Conservation (phyloP, 371 early-diverging fungal genomes). For the Mucor saturninus region DNA sequence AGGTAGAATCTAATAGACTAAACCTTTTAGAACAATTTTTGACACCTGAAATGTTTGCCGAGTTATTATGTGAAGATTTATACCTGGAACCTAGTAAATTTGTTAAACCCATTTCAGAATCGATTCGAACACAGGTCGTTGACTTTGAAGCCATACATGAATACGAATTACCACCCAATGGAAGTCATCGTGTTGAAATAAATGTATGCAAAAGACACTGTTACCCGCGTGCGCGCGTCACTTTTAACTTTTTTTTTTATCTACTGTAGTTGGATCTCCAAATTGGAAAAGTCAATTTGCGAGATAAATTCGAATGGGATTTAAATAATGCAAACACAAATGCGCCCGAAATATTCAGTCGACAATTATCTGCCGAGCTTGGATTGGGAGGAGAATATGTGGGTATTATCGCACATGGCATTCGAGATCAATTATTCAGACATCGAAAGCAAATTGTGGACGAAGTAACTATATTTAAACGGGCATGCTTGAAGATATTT, state of each 20-base stretch:
- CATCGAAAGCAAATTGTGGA: conserved; percentile 72
- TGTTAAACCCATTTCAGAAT: conserved; percentile 74
- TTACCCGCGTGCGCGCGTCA: no score
- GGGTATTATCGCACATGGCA: conserved; percentile 83
- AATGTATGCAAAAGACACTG: conserved; percentile 30
- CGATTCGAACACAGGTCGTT: conserved; percentile 69
- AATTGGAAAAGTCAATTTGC: conserved; percentile 79
- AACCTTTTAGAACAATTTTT: conserved; percentile 66
- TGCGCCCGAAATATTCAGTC: conserved; percentile 87
- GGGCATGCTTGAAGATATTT: neutral
- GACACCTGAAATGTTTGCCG: conserved; percentile 93
- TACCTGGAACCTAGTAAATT: conserved; percentile 61
- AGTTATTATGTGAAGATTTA: conserved; percentile 86
- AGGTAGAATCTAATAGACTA: neutral
- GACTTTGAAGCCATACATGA: conserved; percentile 53
- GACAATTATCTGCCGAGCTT: conserved; percentile 78
- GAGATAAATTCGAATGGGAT: conserved; percentile 96
- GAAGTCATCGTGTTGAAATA: conserved; percentile 45
- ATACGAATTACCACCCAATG: conserved; percentile 32
- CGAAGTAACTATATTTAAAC: conserved; percentile 30
- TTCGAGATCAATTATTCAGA: conserved; percentile 84
- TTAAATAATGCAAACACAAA: conserved; percentile 63
- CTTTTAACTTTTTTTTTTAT: no score
- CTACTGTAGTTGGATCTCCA: conserved; percentile 77
- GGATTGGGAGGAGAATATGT: conserved; percentile 94